Percentiles rank a stretch among this genome's conserved stretches.
These are phyloP conservation scores for Diaporthe ampelina DNA, from an alignment of 2,329 filamentous ascomycete genomes.

Conservation along the genomic window DNA sequence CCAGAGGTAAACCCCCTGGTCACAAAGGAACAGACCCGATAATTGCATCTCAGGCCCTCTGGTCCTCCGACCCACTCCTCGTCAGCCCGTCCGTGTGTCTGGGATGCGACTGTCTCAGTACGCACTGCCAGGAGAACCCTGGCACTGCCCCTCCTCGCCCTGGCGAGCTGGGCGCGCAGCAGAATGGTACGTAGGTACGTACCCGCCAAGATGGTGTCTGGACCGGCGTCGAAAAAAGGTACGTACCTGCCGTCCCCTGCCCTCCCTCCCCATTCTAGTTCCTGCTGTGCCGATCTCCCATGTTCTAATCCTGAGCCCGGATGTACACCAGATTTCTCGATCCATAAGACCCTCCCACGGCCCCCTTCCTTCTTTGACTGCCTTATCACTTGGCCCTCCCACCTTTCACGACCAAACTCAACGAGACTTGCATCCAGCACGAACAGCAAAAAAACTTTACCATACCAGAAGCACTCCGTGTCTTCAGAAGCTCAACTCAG, in stretches of 20 bases:
- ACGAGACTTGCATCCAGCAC: background rate
- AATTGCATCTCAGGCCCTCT: slow-evolving; percentile 24
- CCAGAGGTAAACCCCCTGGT: background rate
- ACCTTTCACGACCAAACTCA: background rate
- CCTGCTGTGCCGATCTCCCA: slow-evolving; percentile 38
- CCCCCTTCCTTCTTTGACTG: slow-evolving; percentile 36
- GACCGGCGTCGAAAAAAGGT: slow-evolving; percentile 24
- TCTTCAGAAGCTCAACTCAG: background rate
- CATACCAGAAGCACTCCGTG: background rate
- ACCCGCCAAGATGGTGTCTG: slow-evolving; percentile 35
- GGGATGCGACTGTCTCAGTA: slow-evolving; percentile 25
- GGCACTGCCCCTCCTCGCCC: slow-evolving; percentile 33
- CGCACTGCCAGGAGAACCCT: slow-evolving; percentile 33
- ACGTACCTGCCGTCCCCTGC: slow-evolving; percentile 30
- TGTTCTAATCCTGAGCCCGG: slow-evolving; percentile 29
- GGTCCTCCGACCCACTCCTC: background rate
- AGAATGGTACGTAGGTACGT: slow-evolving; percentile 28
- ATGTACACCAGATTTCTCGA: slow-evolving; percentile 40
- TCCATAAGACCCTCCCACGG: slow-evolving; percentile 40
- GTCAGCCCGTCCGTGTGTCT: slow-evolving; percentile 15
- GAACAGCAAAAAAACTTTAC: background rate
- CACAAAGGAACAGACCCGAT: slow-evolving; percentile 3
- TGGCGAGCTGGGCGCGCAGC: slow-evolving; percentile 26
- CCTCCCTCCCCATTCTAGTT: slow-evolving; percentile 27
- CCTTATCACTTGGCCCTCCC: background rate